These are phyloP conservation scores for Cercospora zeae-maydis DNA, from an alignment of 2,329 filamentous ascomycete genomes.

Conservation along the genomic window DNA sequence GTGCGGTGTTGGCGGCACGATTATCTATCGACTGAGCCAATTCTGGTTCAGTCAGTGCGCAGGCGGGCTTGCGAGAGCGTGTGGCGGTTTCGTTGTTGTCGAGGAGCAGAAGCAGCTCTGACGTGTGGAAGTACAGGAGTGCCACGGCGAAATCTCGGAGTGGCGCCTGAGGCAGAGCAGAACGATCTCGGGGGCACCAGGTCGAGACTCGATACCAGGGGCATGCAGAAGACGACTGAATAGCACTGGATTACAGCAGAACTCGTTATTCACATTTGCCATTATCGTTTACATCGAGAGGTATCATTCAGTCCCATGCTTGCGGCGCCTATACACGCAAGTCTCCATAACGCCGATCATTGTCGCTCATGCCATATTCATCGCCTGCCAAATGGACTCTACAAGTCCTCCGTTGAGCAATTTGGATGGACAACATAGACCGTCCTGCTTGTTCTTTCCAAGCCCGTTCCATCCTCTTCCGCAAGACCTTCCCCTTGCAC, in stretches of 20 bases:
- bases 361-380: background rate
- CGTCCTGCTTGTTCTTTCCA: constrained; percentile 50
- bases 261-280: background rate
- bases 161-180: background rate
- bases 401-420: constrained; percentile 67
- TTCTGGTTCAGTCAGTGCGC: constrained; percentile 50
- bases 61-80: constrained; percentile 9
- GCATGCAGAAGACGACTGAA: background rate
- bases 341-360: background rate
- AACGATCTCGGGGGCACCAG: too few species aligned
- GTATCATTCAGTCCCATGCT: background rate
- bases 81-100: constrained; percentile 10
- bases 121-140: constrained; percentile 1
- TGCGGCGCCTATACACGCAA: background rate
- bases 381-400: background rate
- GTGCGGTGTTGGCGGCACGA: constrained; percentile 35
- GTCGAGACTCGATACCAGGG: background rate
- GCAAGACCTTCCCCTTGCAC: constrained; percentile 82
- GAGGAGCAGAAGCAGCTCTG: background rate
- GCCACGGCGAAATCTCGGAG: background rate
- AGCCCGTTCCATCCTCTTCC: constrained; percentile 63
- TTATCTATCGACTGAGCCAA: constrained; percentile 55
- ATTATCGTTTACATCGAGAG: background rate
- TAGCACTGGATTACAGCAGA: background rate
- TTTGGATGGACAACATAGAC: constrained; percentile 94